These are phyloP conservation scores for Coemansia sp. DNA, from an alignment of 192 early-diverging fungal species.

Conservation along the genomic window DNA sequence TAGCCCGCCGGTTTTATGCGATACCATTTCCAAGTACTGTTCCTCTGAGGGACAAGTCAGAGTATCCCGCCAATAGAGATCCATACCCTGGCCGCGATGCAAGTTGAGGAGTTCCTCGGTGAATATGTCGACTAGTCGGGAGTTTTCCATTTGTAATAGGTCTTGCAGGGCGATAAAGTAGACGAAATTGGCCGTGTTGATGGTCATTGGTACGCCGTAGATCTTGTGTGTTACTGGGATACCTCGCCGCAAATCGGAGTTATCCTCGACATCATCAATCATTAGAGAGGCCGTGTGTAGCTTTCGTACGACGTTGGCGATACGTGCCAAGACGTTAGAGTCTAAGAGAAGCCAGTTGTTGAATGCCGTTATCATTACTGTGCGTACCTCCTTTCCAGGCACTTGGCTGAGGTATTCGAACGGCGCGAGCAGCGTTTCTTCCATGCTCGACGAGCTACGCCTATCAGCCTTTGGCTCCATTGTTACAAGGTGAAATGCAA, in stretches of 20 bases:
- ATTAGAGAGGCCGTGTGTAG: conserved; percentile 92
- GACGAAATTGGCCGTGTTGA: conserved; percentile 97
- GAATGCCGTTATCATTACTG: conserved; percentile 90
- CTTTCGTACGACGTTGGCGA: conserved; percentile 87
- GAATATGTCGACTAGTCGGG: conserved; percentile 78
- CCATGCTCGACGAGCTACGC: conserved; percentile 30
- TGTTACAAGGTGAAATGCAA: background rate
- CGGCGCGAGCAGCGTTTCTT: conserved; percentile 83
- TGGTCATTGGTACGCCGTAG: conserved; percentile 88
- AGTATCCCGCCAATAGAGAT: conserved; percentile 94
- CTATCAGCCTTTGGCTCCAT: conserved; percentile 13
- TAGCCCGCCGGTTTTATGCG: conserved; percentile 97
- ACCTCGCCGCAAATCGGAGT: conserved; percentile 84
- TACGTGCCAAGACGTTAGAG: conserved; percentile 62
- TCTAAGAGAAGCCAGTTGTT: conserved; percentile 85
- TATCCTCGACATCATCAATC: conserved; percentile 97
- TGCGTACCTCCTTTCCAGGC: conserved; percentile 93
- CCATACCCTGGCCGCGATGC: conserved; percentile 97
- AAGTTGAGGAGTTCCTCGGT: conserved; percentile 89
- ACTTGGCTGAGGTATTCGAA: conserved; percentile 83
- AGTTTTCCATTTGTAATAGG: conserved; percentile 62
- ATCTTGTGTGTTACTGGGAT: conserved; percentile 94
- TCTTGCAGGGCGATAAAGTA: conserved; percentile 93
- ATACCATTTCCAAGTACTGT: conserved; percentile 94
- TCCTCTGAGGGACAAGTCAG: conserved; percentile 88